Percentiles rank a stretch among this genome's conserved stretches.
These are phyloP conservation scores for Aspergillus olivimuriae DNA, from an alignment of 495 filamentous ascomycete genomes.

Conservation along the genomic window DNA sequence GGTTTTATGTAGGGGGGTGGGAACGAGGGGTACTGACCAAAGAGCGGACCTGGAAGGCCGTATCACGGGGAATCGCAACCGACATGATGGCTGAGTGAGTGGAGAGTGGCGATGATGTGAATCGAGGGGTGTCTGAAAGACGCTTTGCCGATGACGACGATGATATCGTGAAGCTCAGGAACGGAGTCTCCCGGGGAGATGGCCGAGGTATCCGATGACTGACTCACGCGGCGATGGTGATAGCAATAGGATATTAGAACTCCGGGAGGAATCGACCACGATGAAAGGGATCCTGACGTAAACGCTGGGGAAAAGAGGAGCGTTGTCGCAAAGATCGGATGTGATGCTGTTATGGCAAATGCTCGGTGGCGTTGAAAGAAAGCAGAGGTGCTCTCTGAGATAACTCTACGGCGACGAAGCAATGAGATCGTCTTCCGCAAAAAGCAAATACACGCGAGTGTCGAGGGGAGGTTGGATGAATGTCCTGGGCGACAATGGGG, in stretches of 20 bases:
- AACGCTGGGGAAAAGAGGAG: background rate
- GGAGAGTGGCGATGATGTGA: constrained; percentile 35
- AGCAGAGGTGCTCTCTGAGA: background rate
- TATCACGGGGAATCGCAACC: constrained; percentile 52
- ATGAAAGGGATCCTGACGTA: background rate
- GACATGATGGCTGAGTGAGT: constrained; percentile 29
- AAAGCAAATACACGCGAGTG: background rate
- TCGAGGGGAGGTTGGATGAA: no score
- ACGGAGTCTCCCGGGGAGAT: background rate
- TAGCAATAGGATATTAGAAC: background rate
- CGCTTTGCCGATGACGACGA: background rate
- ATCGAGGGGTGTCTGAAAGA: constrained; percentile 1
- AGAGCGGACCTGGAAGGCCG: constrained; percentile 65
- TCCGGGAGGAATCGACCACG: background rate
- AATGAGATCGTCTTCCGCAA: background rate
- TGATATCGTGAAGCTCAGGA: background rate
- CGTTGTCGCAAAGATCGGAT: background rate
- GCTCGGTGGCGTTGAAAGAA: constrained; percentile 9
- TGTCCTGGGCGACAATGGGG: no score
- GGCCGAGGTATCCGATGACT: background rate
- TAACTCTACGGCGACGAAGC: background rate
- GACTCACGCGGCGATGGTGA: background rate
- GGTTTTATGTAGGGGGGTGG: no score
- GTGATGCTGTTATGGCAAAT: background rate
- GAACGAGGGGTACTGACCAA: constrained; percentile 45